These are phyloP conservation scores for Aspergillus conjunctus DNA, from an alignment of 495 filamentous ascomycete species.

Conservation along the genomic window DNA sequence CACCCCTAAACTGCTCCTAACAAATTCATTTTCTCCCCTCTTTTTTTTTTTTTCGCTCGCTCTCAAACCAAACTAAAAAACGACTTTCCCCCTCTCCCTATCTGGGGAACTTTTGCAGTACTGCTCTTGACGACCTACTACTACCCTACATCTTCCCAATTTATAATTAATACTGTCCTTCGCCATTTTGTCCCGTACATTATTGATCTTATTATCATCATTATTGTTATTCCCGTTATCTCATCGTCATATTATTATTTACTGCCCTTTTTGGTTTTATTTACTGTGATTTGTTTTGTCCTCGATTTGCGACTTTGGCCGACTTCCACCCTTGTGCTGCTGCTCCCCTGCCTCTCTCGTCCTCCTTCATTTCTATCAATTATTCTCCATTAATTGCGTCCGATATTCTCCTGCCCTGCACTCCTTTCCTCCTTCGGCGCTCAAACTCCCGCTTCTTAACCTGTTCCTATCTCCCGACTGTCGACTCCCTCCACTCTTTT, in stretches of 20 bases:
- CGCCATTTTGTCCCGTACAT: slow-evolving; percentile 5
- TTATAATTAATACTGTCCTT: not conserved
- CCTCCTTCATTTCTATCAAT: slow-evolving; percentile 7
- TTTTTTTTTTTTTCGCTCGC: slow-evolving; percentile 5
- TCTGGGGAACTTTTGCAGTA: slow-evolving; percentile 13
- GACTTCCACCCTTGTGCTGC: slow-evolving; percentile 10
- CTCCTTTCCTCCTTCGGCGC: slow-evolving; percentile 17
- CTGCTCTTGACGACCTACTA: not conserved
- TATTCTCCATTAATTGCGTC: slow-evolving; percentile 18
- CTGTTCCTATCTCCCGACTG: slow-evolving; percentile 2
- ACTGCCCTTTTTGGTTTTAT: not conserved
- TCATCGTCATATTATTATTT: slow-evolving; percentile 8
- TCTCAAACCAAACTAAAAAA: slow-evolving; percentile 14
- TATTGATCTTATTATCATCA: slow-evolving; percentile 5
- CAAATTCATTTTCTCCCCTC: slow-evolving; percentile 15
- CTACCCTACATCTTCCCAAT: not conserved
- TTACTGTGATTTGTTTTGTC: slow-evolving; percentile 4
- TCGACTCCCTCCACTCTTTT: slow-evolving; percentile 11
- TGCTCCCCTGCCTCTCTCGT: slow-evolving; percentile 6
- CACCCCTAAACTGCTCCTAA: slow-evolving; percentile 17
- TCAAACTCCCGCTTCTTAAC: slow-evolving; percentile 18
- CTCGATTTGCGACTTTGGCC: slow-evolving; percentile 18
- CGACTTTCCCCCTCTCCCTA: slow-evolving; percentile 11
- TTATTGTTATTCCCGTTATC: not conserved
- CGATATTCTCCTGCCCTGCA: slow-evolving; percentile 19